These are phyloP conservation scores for Gymnopus androsaceus DNA, from an alignment of 1,284 basidiomycete species.

Conservation along the genomic window DNA sequence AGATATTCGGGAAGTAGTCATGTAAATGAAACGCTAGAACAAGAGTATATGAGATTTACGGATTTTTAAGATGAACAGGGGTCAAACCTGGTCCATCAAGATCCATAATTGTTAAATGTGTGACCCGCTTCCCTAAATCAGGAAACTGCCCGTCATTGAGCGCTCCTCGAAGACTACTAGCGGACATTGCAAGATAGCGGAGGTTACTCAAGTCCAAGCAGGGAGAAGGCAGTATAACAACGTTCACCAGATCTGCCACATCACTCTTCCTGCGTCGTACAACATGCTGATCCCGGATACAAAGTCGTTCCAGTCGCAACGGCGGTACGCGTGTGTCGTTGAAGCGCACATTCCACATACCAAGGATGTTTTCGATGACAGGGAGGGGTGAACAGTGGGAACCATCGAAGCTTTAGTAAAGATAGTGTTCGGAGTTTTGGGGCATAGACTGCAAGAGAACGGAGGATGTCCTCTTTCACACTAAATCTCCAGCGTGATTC, in stretches of 20 bases:
- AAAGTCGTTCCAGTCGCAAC: background rate
- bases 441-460: background rate
- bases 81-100: background rate
- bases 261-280: background rate
- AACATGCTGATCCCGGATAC: background rate
- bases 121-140: background rate
- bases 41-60: background rate
- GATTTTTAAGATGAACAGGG: background rate
- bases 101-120: constrained; percentile 1
- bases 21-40: background rate
- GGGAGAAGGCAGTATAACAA: background rate
- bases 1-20: background rate
- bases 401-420: constrained; percentile 3
- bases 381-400: background rate
- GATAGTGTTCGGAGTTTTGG: constrained; percentile 1
- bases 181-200: constrained; percentile 1
- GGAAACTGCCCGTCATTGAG: background rate
- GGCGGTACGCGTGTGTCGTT: background rate
- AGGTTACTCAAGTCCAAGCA: constrained; percentile 5
- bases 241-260: background rate
- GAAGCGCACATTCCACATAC: background rate
- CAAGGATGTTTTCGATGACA: background rate
- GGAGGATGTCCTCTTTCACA: background rate
- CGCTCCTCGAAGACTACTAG: background rate
- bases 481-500: background rate